A percentile compares a stretch with the other conserved stretches of the same genome.
These are phyloP conservation scores for Ambispora gerdemannii DNA, from an alignment of 192 early-diverging fungal genomes.

Conservation along the genomic window DNA sequence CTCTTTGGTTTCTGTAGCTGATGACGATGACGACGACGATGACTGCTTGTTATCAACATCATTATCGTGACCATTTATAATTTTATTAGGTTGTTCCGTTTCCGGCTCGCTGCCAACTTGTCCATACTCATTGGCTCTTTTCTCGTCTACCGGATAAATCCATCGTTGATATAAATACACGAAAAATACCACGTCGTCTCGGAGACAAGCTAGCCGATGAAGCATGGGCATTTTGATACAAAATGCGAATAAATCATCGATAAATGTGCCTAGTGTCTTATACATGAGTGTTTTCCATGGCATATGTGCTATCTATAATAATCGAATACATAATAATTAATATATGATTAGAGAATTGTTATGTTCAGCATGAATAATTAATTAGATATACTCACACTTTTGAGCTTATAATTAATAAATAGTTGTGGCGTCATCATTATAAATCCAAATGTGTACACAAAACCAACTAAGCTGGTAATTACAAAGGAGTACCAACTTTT, in stretches of 20 bases:
- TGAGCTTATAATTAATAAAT: conserved; percentile 88
- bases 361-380: conserved; percentile 1
- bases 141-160: conserved; percentile 78
- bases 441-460: conserved; percentile 86
- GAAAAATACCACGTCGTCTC: conserved; percentile 86
- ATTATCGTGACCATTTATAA: background rate
- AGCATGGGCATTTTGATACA: conserved; percentile 92
- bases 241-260: conserved; percentile 91
- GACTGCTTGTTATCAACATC: too few species aligned
- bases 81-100: conserved; percentile 25
- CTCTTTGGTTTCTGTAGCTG: too few species aligned
- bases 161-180: conserved; percentile 83
- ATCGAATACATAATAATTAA: background rate
- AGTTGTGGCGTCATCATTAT: conserved; percentile 84
- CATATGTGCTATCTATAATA: conserved; percentile 85
- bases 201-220: conserved; percentile 78
- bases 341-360: background rate
- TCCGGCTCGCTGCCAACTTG: conserved; percentile 53
- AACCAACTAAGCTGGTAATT: conserved; percentile 79
- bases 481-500: conserved; percentile 93
- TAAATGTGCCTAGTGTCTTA: conserved; percentile 69
- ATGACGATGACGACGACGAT: too few species aligned
- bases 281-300: conserved; percentile 93
- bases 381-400: conserved; percentile 46
- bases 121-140: conserved; percentile 87